Conservation (phyloP, 306 rosid species). For the Pyrus betulifolia region DNA sequence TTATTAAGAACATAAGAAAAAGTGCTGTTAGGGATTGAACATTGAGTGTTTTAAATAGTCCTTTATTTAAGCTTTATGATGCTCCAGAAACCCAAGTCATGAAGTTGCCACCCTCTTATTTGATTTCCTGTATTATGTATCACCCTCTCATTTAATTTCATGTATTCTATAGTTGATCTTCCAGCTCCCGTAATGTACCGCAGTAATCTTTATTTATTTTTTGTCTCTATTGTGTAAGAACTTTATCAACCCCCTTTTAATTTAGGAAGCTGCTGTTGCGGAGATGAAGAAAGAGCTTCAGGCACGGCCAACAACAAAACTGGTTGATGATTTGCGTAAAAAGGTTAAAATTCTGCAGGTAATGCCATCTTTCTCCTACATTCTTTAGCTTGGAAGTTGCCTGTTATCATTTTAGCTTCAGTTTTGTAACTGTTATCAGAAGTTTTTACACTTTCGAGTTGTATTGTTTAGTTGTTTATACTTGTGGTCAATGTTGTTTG, state of each 20-base stretch:
- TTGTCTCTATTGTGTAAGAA: not conserved
- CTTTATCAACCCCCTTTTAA: conserved; percentile 12
- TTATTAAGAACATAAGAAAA: not conserved
- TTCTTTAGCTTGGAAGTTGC: not conserved
- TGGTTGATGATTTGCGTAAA: conserved; percentile 77
- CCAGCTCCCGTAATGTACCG: not conserved
- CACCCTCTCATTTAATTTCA: not conserved
- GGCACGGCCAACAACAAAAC: conserved; percentile 77
- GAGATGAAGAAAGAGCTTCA: conserved; percentile 86
- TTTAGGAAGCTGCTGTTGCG: conserved; percentile 63
- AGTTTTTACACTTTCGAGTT: not conserved
- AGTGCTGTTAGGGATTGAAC: not conserved
- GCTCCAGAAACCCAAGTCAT: not conserved
- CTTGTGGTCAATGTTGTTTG: not conserved
- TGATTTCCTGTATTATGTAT: not conserved
- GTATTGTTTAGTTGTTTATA: not conserved
- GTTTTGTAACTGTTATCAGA: not conserved
- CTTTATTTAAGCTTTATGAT: not conserved
- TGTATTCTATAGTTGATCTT: not conserved
- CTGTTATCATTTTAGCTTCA: not conserved
- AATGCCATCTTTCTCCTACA: conserved; percentile 9
- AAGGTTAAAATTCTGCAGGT: conserved; percentile 96
- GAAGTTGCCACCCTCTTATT: not conserved
- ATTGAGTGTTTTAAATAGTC: not conserved
- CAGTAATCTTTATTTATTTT: not conserved